Conservation (phyloP, 805 yeast genomes). For the Ogataea philodendri region DNA sequence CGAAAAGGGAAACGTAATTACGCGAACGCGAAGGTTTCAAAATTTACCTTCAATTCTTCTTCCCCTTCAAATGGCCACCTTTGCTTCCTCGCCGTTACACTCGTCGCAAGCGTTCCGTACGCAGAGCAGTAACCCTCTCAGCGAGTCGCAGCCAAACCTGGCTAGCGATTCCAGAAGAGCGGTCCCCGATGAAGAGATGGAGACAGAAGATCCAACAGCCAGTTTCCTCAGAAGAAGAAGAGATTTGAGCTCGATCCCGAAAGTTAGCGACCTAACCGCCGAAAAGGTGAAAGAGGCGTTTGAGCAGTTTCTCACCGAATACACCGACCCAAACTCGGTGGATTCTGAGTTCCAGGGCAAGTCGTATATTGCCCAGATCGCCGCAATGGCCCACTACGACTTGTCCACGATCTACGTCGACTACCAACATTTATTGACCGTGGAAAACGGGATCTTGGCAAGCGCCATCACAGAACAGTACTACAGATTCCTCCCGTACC, state of each 20-base stretch:
- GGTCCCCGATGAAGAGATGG: slow-evolving; percentile 24
- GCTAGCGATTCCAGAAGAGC: slow-evolving; percentile 17
- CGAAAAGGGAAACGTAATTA: slow-evolving; percentile 10
- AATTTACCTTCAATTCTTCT: slow-evolving; percentile 2
- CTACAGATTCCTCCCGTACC: slow-evolving; percentile 86
- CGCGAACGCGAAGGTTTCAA: slow-evolving; percentile 15
- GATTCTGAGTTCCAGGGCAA: slow-evolving; percentile 49
- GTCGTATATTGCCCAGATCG: slow-evolving; percentile 74
- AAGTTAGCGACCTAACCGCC: slow-evolving; percentile 87
- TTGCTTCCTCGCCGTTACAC: slow-evolving; percentile 32
- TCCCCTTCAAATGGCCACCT: slow-evolving; percentile 21
- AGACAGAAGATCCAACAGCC: slow-evolving; percentile 30
- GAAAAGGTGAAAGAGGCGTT: slow-evolving; percentile 91
- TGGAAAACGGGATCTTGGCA: slow-evolving; percentile 86
- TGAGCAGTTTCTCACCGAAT: slow-evolving; percentile 77
- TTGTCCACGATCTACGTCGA: slow-evolving; percentile 79
- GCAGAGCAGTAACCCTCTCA: slow-evolving; percentile 26
- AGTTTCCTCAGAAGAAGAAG: slow-evolving; percentile 45
- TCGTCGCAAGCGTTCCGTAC: slow-evolving; percentile 28
- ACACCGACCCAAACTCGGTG: slow-evolving; percentile 39
- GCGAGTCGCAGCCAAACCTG: slow-evolving; percentile 29
- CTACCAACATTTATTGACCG: slow-evolving; percentile 68
- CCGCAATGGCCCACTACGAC: slow-evolving; percentile 75
- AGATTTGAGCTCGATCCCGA: slow-evolving; percentile 68
- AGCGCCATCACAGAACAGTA: slow-evolving; percentile 88